These are phyloP conservation scores for Hirschfeldia incana DNA, from an alignment of 345 rosid genomes.

Conservation along the genomic window DNA sequence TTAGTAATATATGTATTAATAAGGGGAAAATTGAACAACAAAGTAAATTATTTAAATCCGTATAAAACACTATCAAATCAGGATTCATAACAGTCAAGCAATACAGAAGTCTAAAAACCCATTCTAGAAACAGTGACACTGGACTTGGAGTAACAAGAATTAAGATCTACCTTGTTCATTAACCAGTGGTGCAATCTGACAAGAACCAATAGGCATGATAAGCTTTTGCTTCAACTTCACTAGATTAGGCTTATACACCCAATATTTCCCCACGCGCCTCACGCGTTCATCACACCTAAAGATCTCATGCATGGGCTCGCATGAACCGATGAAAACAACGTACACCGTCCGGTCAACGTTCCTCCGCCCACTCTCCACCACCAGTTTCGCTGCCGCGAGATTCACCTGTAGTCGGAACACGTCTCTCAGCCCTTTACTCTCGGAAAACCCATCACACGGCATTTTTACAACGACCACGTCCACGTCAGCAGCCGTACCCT, in stretches of 20 bases:
- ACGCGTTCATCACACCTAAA: conserved; percentile 75
- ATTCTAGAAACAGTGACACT: too few relatives aligned
- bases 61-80: too few relatives aligned
- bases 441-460: conserved; percentile 53
- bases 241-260: conserved; percentile 71
- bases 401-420: conserved; percentile 76
- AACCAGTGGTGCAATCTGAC: conserved; percentile 58
- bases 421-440: conserved; percentile 56
- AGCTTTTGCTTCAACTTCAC: conserved; percentile 57
- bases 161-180: conserved; percentile 39
- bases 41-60: too few relatives aligned
- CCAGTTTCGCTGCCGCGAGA: conserved; percentile 72
- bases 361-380: conserved; percentile 47
- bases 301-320: conserved; percentile 85
- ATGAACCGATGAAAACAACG: conserved; percentile 57
- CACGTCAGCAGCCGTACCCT: conserved; percentile 39
- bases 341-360: conserved; percentile 45
- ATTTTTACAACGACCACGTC: conserved; percentile 62
- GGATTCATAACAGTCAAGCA: too few relatives aligned
- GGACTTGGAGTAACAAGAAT: too few relatives aligned
- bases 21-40: too few relatives aligned
- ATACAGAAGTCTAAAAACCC: too few relatives aligned
- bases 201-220: conserved; percentile 77
- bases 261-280: conserved; percentile 52
- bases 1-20: too few relatives aligned